Evolutionary conservation across 257 asterid genomes (phyloP).

Genomic region (Fraxinus excelsior): DNA sequence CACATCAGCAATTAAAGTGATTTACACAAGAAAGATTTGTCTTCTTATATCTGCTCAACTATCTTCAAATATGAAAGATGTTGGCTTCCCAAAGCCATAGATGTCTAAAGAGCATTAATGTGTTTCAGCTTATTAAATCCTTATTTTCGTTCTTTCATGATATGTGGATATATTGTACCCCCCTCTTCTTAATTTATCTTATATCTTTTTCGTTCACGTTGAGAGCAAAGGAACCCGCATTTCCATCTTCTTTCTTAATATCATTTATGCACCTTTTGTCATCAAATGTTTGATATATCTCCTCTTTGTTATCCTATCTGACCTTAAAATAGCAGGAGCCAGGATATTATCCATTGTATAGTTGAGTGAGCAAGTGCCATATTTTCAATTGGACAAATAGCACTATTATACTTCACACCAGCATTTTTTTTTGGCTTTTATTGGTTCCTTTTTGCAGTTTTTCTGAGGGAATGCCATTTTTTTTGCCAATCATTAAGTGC

Average conservation of each 20-base stretch:
- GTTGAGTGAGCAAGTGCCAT: neutral
- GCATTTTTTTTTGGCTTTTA: neutral
- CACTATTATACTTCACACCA: neutral
- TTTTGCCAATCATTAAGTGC: conserved; percentile 9
- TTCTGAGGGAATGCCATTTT: neutral
- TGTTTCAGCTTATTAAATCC: neutral
- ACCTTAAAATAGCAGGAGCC: neutral
- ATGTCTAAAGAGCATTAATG: neutral
- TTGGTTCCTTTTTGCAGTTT: conserved; percentile 5
- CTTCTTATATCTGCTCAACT: neutral
- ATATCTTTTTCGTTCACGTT: neutral
- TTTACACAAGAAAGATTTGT: neutral
- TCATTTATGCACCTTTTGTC: neutral
- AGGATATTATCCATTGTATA: neutral
- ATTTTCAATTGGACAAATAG: neutral
- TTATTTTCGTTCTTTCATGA: neutral
- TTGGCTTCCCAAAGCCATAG: neutral
- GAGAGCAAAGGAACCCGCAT: neutral
- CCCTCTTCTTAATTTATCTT: neutral
- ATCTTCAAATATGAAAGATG: conserved; percentile 2
- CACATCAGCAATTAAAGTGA: neutral
- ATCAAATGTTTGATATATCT: neutral
- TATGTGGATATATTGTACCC: neutral
- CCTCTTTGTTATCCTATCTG: neutral
- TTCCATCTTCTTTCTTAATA: neutral